Percentiles rank a stretch among this genome's conserved stretches.
These are phyloP conservation scores for Aspergillus phoenicis DNA, from an alignment of 2,329 filamentous ascomycete species.

Conservation along the genomic window DNA sequence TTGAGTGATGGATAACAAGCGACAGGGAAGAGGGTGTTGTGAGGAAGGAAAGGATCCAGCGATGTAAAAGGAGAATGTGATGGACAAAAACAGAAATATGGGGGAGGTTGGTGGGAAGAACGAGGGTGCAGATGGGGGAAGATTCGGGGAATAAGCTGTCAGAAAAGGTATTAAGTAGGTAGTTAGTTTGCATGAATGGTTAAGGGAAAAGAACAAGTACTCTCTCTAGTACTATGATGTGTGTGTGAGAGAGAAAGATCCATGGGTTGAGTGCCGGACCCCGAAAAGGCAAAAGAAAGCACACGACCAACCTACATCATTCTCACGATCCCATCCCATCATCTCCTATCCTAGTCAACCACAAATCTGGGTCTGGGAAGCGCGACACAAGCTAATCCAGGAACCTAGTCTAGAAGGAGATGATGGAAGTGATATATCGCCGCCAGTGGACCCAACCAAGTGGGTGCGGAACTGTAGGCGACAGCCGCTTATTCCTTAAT, in stretches of 20 bases:
- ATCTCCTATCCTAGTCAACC: background rate
- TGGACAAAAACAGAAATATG: constrained; percentile 1
- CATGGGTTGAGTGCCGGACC: background rate
- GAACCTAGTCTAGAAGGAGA: background rate
- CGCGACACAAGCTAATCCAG: background rate
- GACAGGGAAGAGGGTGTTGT: constrained; percentile 9
- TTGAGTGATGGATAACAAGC: constrained; percentile 11
- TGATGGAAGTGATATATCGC: constrained; percentile 11
- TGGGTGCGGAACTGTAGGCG: background rate
- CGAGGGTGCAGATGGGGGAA: background rate
- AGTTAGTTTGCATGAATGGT: background rate
- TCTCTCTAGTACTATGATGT: background rate
- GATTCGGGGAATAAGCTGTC: background rate
- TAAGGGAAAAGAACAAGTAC: background rate
- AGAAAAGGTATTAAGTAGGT: background rate
- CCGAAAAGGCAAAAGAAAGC: constrained; percentile 4
- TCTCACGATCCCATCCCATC: background rate
- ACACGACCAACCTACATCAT: constrained; percentile 3
- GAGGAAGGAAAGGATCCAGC: background rate
- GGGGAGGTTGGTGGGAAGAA: background rate
- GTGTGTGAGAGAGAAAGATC: background rate
- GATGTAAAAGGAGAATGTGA: background rate
- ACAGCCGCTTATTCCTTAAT: constrained; percentile 1
- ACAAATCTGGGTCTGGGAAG: background rate
- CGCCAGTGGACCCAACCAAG: background rate